Evolutionary conservation across 2,329 filamentous ascomycete genomes (phyloP).

Genomic region (Hyphodiscus sp.): DNA sequence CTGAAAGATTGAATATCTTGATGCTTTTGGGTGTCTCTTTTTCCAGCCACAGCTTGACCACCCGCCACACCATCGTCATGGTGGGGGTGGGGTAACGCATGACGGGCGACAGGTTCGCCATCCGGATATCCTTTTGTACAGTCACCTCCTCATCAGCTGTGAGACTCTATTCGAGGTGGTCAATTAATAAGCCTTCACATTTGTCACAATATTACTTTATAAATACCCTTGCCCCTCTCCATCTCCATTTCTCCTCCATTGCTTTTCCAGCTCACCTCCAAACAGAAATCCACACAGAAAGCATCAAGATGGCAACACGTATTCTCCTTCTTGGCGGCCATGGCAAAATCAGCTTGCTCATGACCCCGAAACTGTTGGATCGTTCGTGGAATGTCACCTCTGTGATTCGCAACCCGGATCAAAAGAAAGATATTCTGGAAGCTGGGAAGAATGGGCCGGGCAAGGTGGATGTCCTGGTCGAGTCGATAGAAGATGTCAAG

Average conservation of each 20-base stretch:
- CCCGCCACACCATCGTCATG: not conserved
- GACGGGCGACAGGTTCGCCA: too few relatives aligned
- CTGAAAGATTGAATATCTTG: too few relatives aligned
- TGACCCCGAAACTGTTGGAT: constrained; percentile 70
- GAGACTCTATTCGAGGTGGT: not conserved
- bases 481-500: constrained; percentile 65
- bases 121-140: too few relatives aligned
- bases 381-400: constrained; percentile 73
- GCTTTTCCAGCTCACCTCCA: not conserved
- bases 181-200: too few relatives aligned
- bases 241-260: not conserved
- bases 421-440: constrained; percentile 54
- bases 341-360: constrained; percentile 67
- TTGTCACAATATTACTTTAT: not conserved
- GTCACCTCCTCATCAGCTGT: too few relatives aligned
- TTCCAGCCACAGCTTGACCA: not conserved
- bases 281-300: not conserved
- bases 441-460: constrained; percentile 45
- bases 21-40: too few relatives aligned
- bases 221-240: not conserved
- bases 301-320: constrained; percentile 2
- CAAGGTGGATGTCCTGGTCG: constrained; percentile 61
- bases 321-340: constrained; percentile 66
- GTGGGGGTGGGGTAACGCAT: too few relatives aligned
- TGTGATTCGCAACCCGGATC: constrained; percentile 67